Conservation (phyloP, 192 early-diverging fungal genomes). For the Umbelopsis isabellina region DNA sequence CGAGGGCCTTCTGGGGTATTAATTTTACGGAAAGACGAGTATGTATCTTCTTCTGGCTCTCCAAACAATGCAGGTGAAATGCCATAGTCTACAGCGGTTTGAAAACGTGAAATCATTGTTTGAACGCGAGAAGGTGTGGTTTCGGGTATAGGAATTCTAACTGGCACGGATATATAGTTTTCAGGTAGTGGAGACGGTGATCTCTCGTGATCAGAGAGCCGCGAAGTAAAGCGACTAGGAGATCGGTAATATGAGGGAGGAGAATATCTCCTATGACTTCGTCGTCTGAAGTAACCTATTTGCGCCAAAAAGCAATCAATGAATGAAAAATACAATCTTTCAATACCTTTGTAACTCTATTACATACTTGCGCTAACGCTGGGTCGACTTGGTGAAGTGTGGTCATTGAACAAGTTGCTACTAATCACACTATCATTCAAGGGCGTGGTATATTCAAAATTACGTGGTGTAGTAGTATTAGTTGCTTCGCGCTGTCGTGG, state of each 20-base stretch:
- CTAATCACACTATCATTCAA: conserved; percentile 10
- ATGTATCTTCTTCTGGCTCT: conserved; percentile 10
- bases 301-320: background rate
- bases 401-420: background rate
- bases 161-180: conserved; percentile 12
- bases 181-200: conserved; percentile 6
- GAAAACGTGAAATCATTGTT: conserved; percentile 17
- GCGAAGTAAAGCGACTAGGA: background rate
- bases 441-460: background rate
- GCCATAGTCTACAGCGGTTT: conserved; percentile 18
- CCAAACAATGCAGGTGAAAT: conserved; percentile 1
- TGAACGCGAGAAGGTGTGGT: conserved; percentile 12
- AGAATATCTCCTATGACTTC: conserved; percentile 14
- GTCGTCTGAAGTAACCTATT: background rate
- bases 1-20: conserved; percentile 15
- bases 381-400: background rate
- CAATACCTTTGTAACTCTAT: background rate
- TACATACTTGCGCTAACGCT: conserved; percentile 6
- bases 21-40: background rate
- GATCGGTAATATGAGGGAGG: conserved; percentile 8
- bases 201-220: background rate
- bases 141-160: conserved; percentile 16
- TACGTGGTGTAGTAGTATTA: no score
- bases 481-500: no score
- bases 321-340: background rate